Evolutionary conservation across 495 filamentous ascomycete genomes (phyloP), one percentile per base, ranked within the genome.

Genomic region (Xylaria venustula): DNA sequence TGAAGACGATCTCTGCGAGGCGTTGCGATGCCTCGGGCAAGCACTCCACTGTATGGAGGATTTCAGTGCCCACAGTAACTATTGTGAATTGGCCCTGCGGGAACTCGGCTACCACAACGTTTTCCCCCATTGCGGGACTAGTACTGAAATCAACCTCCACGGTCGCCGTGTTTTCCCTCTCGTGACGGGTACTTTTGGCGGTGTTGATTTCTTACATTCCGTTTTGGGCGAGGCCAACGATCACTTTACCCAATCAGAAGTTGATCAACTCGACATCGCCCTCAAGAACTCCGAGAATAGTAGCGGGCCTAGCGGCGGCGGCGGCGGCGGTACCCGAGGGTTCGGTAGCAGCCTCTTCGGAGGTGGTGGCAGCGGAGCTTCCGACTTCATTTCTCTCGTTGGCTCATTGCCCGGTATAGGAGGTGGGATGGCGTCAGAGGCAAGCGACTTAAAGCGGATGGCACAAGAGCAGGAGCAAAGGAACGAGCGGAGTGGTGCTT

Each of bases 161-260:
- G 91, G 90, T 17, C 87, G 88, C 49, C 81, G 76, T n/a, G 84
- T 92, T 41, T 97, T 86, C 64, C 94, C 94, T 15, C 78, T 98
- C 5, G 89, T 96, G 11, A 98, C 94, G 11, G 92, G 92, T 34
- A 90, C 81, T 11, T 95, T 98, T 74, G 94, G 94, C 17, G 92
- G 87, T 64, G 93, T 97, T 22, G 94, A 98, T 65, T 98, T 98
- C 73, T 81, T 97, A 68, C 94, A 98, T 73, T 96, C 91, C 0
- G 92, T 98, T n/a, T 80, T 97, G 7, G 94, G 94, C 36, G 94
- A 98, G 71, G 93, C 92, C 22, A 95, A 86, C 19, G 94, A 98
- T 69, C 92, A 97, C 68, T 92, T 98, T 74, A 93, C 93, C 4
- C 94, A 98, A 70, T 90, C 90, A 15, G 94, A 98, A 74, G 86